A percentile compares a stretch with the other conserved stretches of the same genome.
These are phyloP conservation scores for Nosema muscidifuracis DNA, from an alignment of 371 early-diverging fungal species.

Conservation along the genomic window DNA sequence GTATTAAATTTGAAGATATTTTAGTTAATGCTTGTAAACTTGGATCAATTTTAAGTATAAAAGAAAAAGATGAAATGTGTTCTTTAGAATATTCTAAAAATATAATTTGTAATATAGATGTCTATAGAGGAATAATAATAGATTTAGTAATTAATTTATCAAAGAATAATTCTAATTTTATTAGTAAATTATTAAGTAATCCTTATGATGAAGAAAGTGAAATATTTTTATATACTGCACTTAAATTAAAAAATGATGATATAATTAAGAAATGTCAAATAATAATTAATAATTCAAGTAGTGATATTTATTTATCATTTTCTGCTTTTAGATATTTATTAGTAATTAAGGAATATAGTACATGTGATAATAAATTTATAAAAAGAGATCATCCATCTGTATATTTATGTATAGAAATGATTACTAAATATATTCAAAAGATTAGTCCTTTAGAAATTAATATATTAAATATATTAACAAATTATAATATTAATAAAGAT, in stretches of 20 bases:
- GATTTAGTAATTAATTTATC: constrained; percentile 24
- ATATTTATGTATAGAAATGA: constrained; percentile 11
- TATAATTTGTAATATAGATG: constrained; percentile 30
- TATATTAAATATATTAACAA: background rate
- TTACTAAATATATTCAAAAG: background rate
- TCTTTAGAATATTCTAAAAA: constrained; percentile 20
- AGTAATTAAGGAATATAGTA: constrained; percentile 2
- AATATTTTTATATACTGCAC: constrained; percentile 31
- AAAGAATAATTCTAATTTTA: background rate
- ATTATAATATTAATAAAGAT: background rate
- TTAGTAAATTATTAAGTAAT: background rate
- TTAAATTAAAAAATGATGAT: background rate
- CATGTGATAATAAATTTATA: constrained; percentile 23
- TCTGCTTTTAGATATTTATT: constrained; percentile 37
- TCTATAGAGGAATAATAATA: constrained; percentile 30
- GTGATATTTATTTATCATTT: constrained; percentile 11
- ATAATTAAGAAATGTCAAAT: constrained; percentile 1
- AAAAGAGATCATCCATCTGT: background rate
- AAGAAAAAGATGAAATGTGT: constrained; percentile 34
- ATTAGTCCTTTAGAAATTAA: background rate
- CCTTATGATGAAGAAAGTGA: constrained; percentile 15
- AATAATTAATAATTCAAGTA: background rate
- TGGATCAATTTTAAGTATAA: constrained; percentile 12
- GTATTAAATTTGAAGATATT: constrained; percentile 11
- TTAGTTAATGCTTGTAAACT: constrained; percentile 25